Evolutionary conservation across 345 rosid genomes (phyloP).

Genomic region (Sonneratia alba): DNA sequence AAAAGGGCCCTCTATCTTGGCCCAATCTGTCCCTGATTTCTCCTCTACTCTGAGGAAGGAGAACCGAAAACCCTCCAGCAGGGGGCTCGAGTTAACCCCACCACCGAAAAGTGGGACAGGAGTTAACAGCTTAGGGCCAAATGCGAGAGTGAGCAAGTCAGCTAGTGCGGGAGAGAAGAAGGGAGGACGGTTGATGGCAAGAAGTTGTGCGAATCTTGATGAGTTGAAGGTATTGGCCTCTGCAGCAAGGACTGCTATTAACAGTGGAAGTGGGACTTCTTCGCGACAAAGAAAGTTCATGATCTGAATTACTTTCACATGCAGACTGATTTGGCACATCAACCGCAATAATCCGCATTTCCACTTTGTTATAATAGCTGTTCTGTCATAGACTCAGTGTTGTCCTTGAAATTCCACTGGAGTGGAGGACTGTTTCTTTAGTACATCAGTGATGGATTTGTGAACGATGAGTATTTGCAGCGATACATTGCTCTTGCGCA

Average conservation of each 20-base stretch:
- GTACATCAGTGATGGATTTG: neutral
- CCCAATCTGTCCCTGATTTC: constrained; percentile 80
- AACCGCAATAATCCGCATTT: neutral
- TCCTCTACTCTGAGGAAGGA: constrained; percentile 60
- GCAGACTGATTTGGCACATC: no score
- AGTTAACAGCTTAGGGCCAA: constrained; percentile 28
- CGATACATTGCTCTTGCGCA: no score
- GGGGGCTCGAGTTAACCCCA: constrained; percentile 37
- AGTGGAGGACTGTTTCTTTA: neutral
- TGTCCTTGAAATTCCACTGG: no score
- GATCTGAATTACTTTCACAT: neutral
- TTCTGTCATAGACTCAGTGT: no score
- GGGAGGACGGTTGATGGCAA: constrained; percentile 29
- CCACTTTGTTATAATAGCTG: neutral
- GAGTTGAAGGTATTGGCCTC: constrained; percentile 51
- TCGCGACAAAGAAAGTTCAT: constrained; percentile 1
- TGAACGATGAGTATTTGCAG: neutral
- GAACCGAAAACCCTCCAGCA: constrained; percentile 44
- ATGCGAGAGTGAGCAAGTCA: constrained; percentile 60
- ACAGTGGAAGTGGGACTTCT: constrained; percentile 17
- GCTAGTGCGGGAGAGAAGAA: constrained; percentile 46
- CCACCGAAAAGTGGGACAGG: constrained; percentile 31
- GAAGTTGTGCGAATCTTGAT: constrained; percentile 61
- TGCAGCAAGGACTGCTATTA: constrained; percentile 46
- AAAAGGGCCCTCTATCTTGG: constrained; percentile 37